Percentiles rank a stretch among this genome's conserved stretches.
These are phyloP conservation scores for Xylogone sp. DNA, from an alignment of 2,329 filamentous ascomycete genomes.

Conservation along the genomic window DNA sequence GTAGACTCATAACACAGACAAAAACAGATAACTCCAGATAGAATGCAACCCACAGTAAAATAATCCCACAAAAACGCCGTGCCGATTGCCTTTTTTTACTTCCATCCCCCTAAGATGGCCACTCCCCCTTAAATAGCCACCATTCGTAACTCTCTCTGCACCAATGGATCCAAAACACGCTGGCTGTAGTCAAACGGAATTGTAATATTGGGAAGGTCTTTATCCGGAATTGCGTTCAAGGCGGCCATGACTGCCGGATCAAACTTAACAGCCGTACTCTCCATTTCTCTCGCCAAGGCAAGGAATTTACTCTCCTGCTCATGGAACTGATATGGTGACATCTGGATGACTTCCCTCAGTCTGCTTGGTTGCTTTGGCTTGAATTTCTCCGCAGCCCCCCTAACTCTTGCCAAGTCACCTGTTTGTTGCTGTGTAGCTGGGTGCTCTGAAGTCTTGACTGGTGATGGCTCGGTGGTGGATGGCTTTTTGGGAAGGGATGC, in stretches of 20 bases:
- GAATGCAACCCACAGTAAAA: no score
- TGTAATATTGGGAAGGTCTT: background rate
- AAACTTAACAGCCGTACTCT: background rate
- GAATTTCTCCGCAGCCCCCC: slow-evolving; percentile 6
- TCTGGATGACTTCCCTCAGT: slow-evolving; percentile 8
- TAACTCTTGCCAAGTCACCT: background rate
- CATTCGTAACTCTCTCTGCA: background rate
- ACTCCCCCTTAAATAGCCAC: background rate
- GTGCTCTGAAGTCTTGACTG: background rate
- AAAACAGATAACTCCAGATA: no score
- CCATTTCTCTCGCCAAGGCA: background rate
- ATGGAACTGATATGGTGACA: slow-evolving; percentile 5
- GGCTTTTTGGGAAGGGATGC: background rate
- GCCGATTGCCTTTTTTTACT: no score
- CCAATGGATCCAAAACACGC: background rate
- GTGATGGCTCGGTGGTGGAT: background rate
- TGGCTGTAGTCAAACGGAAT: background rate
- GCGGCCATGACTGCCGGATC: background rate
- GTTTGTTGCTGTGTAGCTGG: background rate
- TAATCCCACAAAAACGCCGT: no score
- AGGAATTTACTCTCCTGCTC: slow-evolving; percentile 5
- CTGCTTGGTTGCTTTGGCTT: slow-evolving; percentile 6
- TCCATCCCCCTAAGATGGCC: no score
- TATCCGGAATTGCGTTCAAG: background rate
- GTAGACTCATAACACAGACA: no score